These are phyloP conservation scores for Kitagawia praeruptora DNA, from an alignment of 129 eudicot species.

Conservation along the genomic window DNA sequence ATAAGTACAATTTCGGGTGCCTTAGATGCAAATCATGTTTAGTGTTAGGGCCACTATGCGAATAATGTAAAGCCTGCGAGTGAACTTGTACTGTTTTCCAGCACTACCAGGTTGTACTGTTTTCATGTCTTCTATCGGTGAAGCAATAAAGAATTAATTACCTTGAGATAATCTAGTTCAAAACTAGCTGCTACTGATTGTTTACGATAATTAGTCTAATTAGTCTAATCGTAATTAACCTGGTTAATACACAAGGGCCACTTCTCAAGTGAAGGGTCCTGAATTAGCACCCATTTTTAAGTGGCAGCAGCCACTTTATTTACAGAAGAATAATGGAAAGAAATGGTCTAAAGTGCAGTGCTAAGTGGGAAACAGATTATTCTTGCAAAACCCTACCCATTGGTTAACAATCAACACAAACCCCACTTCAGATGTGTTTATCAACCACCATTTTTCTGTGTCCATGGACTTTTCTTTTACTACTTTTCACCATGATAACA, in stretches of 20 bases:
- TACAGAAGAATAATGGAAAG: neutral
- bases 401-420: neutral
- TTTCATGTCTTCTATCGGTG: too few species aligned
- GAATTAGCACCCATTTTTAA: neutral
- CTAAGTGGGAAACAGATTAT: neutral
- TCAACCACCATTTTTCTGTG: neutral
- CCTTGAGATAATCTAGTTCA: too few species aligned
- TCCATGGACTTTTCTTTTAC: neutral
- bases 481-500: neutral
- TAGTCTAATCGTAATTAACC: neutral
- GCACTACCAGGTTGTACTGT: too few species aligned
- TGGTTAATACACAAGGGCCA: neutral
- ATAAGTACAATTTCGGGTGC: too few species aligned
- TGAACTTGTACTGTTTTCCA: too few species aligned
- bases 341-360: neutral
- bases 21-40: too few species aligned
- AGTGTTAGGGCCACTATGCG: too few species aligned
- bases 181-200: too few species aligned
- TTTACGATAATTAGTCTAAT: too few species aligned
- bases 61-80: too few species aligned
- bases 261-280: neutral
- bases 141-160: too few species aligned
- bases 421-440: neutral
- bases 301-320: neutral
- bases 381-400: neutral